A percentile compares a stretch with the other conserved stretches of the same genome.
Conservation (phyloP, 192 early-diverging fungal genomes). For the Coemansia sp. region DNA sequence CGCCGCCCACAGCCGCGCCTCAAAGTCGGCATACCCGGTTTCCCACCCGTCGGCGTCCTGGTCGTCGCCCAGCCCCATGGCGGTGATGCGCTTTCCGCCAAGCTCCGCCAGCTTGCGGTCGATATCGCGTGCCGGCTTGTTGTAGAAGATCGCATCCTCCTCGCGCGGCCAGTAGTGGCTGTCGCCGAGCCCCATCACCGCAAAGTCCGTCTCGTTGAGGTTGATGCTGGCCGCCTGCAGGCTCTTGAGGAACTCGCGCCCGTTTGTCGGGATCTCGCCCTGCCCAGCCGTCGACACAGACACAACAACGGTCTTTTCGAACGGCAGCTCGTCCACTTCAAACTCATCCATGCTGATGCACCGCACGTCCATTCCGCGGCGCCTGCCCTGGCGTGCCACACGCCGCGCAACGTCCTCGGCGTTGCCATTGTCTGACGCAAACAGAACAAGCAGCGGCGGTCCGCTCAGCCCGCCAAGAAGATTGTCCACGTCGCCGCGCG, state of each 20-base stretch:
- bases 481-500: constrained; percentile 66
- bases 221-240: constrained; percentile 62
- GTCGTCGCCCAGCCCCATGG: constrained; percentile 85
- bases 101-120: constrained; percentile 77
- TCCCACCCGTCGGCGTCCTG: constrained; percentile 90
- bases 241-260: constrained; percentile 84
- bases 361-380: constrained; percentile 78
- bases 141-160: constrained; percentile 88
- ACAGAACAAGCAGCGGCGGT: constrained; percentile 82
- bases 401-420: constrained; percentile 82
- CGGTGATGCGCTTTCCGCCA: constrained; percentile 66
- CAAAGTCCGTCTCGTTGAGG: constrained; percentile 68
- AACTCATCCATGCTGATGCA: constrained; percentile 83
- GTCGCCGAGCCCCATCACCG: constrained; percentile 91
- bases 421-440: constrained; percentile 89
- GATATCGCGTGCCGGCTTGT: constrained; percentile 86
- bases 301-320: constrained; percentile 78
- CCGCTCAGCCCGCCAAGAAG: constrained; percentile 71
- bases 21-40: constrained; percentile 79
- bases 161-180: constrained; percentile 94
- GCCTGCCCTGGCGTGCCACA: constrained; percentile 76
- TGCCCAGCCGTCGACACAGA: constrained; percentile 89
- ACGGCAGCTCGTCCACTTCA: constrained; percentile 73
- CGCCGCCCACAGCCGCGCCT: constrained; percentile 78
- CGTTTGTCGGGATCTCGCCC: constrained; percentile 93